Evolutionary conservation across 352 stramenopile species (phyloP).

Genomic region (Pythium guiyangense): DNA sequence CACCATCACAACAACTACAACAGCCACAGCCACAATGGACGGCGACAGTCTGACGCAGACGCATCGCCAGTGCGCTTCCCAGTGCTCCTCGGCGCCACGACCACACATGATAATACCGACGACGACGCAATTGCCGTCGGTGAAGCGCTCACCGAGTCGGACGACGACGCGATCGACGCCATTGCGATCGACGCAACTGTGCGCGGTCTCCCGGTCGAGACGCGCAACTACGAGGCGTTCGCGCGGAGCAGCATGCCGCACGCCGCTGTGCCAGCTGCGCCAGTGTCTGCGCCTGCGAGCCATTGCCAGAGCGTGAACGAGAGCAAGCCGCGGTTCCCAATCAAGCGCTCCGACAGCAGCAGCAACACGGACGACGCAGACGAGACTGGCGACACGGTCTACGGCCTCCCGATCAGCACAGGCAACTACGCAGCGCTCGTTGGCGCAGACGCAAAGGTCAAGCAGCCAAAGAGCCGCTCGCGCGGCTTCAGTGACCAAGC

Average conservation of each 20-base stretch:
- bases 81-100: constrained; percentile 2
- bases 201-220: constrained; percentile 23
- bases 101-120: neutral
- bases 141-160: constrained; percentile 1
- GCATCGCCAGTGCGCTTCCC: constrained; percentile 6
- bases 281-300: neutral
- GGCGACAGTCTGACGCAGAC: neutral
- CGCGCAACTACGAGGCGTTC: constrained; percentile 28
- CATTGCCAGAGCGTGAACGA: constrained; percentile 10
- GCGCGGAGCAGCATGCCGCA: neutral
- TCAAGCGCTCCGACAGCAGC: constrained; percentile 1
- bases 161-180: neutral
- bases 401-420: constrained; percentile 43
- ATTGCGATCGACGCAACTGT: constrained; percentile 8
- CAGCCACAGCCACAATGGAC: constrained; percentile 3
- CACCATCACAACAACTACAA: neutral
- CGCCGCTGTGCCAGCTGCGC: neutral
- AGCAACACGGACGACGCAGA: constrained; percentile 12
- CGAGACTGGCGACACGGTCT: constrained; percentile 32
- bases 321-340: neutral
- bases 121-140: neutral
- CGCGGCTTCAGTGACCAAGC: constrained; percentile 60
- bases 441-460: constrained; percentile 15
- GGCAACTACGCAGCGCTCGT: constrained; percentile 49
- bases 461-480: constrained; percentile 16